Evolutionary conservation across 1,284 basidiomycete genomes (phyloP).

Genomic region (Puccinia hordei): DNA sequence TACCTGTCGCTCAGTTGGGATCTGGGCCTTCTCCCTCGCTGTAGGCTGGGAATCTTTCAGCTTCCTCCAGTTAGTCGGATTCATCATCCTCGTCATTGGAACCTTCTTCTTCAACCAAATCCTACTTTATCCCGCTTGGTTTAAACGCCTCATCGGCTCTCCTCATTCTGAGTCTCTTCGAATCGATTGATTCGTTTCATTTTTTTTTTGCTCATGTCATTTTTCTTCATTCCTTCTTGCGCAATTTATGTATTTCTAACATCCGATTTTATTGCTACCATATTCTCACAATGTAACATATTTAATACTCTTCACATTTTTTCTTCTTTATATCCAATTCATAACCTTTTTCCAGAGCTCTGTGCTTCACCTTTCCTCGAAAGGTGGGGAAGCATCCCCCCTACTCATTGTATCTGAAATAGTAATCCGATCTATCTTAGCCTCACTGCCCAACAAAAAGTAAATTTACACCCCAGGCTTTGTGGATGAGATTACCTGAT

Average conservation of each 20-base stretch:
- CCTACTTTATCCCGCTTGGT: constrained; percentile 19
- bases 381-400: too few relatives aligned
- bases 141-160: constrained; percentile 8
- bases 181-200: neutral
- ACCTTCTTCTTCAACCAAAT: constrained; percentile 54
- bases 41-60: constrained; percentile 93
- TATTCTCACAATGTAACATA: neutral
- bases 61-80: constrained; percentile 82
- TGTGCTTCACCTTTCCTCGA: too few relatives aligned
- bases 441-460: too few relatives aligned
- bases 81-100: constrained; percentile 82
- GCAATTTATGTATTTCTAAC: neutral
- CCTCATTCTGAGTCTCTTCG: neutral
- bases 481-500: too few relatives aligned
- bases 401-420: too few relatives aligned
- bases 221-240: neutral
- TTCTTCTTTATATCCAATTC: neutral
- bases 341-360: neutral
- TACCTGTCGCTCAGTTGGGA: constrained; percentile 90
- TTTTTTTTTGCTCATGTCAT: neutral
- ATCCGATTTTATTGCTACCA: neutral
- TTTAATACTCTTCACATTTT: neutral
- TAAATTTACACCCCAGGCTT: too few relatives aligned
- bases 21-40: constrained; percentile 81
- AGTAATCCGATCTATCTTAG: too few relatives aligned